These are phyloP conservation scores for Sclerotinia subarctica DNA, from an alignment of 2,329 filamentous ascomycete species.

Conservation along the genomic window DNA sequence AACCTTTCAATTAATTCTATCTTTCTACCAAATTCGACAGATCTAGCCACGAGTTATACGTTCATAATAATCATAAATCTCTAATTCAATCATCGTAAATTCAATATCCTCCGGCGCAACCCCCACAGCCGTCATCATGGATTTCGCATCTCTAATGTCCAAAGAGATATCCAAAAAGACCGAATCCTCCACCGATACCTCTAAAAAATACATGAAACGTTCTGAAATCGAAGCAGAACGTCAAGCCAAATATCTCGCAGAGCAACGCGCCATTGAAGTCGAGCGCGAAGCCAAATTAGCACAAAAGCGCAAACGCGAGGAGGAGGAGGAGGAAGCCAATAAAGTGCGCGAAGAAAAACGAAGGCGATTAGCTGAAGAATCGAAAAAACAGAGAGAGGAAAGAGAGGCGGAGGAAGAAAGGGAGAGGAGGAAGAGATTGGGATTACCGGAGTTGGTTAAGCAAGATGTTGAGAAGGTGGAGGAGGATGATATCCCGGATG, in stretches of 20 bases:
- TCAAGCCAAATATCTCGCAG: slow-evolving; percentile 73
- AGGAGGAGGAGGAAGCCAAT: slow-evolving; percentile 72
- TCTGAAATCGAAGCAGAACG: slow-evolving; percentile 83
- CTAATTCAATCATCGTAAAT: too few relatives aligned
- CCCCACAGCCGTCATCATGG: slow-evolving; percentile 59
- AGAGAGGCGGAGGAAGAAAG: slow-evolving; percentile 72
- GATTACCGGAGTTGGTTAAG: slow-evolving; percentile 69
- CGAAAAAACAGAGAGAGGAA: slow-evolving; percentile 64
- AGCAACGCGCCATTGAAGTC: slow-evolving; percentile 71
- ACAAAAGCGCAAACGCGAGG: slow-evolving; percentile 85
- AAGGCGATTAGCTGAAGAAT: slow-evolving; percentile 76
- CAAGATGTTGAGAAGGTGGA: slow-evolving; percentile 47
- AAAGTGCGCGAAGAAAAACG: slow-evolving; percentile 77
- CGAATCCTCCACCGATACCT: slow-evolving; percentile 40
- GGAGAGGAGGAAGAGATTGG: slow-evolving; percentile 69
- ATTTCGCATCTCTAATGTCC: slow-evolving; percentile 91
- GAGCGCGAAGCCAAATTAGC: slow-evolving; percentile 66
- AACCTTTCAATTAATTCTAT: not conserved
- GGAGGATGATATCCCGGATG: slow-evolving; percentile 65
- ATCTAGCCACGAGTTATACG: not conserved
- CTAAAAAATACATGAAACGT: slow-evolving; percentile 79
- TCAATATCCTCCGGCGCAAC: not conserved
- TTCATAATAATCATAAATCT: not conserved
- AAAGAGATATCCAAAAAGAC: slow-evolving; percentile 86
- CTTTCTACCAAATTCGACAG: not conserved